Conservation (phyloP, 2,329 filamentous ascomycete genomes). For the Amauroascus verrucosus region DNA sequence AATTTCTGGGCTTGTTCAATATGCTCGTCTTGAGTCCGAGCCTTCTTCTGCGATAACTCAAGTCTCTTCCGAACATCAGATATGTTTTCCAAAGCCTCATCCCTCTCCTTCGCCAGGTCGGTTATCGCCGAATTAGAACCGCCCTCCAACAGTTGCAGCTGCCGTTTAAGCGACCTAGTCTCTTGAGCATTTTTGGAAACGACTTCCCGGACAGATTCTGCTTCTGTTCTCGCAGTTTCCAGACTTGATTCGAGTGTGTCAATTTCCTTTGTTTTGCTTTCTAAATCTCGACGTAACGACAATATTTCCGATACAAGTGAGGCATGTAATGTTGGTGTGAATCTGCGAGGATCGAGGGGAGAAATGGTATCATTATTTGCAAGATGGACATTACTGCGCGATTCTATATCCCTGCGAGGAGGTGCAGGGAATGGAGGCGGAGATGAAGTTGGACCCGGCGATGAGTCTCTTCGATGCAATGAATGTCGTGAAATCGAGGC, state of each 20-base stretch:
- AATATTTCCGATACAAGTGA: constrained; percentile 92
- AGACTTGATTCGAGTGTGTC: constrained; percentile 71
- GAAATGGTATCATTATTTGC: constrained; percentile 55
- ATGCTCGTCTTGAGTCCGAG: constrained; percentile 72
- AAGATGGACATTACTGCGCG: constrained; percentile 28
- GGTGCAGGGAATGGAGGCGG: constrained; percentile 46
- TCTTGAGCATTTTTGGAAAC: constrained; percentile 61
- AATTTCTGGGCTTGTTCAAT: constrained; percentile 64
- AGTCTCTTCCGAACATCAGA: constrained; percentile 66
- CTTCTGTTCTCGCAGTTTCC: constrained; percentile 60
- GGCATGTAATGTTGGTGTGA: constrained; percentile 90
- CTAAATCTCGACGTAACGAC: constrained; percentile 73
- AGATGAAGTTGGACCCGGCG: constrained; percentile 54
- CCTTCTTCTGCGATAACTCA: constrained; percentile 65
- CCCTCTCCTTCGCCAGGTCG: constrained; percentile 73
- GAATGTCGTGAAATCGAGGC: constrained; percentile 48
- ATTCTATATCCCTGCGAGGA: constrained; percentile 29
- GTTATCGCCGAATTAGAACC: constrained; percentile 77
- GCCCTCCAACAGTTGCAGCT: constrained; percentile 76
- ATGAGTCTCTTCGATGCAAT: constrained; percentile 56
- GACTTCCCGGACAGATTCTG: constrained; percentile 57
- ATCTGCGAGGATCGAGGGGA: constrained; percentile 76
- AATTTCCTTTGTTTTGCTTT: constrained; percentile 78
- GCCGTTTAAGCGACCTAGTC: constrained; percentile 67
- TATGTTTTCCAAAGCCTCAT: constrained; percentile 65